A percentile compares a stretch with the other conserved stretches of the same genome.
These are phyloP conservation scores for Fomes fomentarius DNA, from an alignment of 1,284 basidiomycete genomes.

Conservation along the genomic window DNA sequence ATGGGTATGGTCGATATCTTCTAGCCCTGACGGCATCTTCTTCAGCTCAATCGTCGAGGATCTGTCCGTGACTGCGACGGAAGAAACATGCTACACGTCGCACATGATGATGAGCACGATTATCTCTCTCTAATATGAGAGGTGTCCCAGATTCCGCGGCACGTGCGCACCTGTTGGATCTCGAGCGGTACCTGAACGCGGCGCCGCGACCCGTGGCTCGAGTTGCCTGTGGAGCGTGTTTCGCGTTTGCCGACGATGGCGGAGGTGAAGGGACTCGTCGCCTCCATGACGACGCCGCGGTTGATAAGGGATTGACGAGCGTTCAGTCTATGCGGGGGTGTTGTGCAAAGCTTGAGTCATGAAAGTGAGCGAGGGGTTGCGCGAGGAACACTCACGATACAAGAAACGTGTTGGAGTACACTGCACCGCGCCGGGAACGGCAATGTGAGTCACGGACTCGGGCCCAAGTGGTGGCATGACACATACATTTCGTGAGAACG, in stretches of 20 bases:
- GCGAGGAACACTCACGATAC: slow-evolving; percentile 5
- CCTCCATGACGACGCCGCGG: not conserved
- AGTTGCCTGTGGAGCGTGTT: not conserved
- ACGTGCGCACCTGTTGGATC: too few relatives aligned
- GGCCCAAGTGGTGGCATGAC: not conserved
- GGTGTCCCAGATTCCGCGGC: too few relatives aligned
- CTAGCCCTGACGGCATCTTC: too few relatives aligned
- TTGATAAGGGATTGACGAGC: not conserved
- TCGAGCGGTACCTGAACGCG: too few relatives aligned
- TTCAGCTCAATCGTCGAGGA: not conserved
- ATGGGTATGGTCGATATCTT: too few relatives aligned
- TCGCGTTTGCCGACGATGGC: not conserved
- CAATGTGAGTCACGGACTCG: too few relatives aligned
- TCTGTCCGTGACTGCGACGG: slow-evolving; percentile 31
- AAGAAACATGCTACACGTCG: too few relatives aligned
- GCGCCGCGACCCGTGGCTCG: too few relatives aligned
- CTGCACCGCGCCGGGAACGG: not conserved
- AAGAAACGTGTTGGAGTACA: slow-evolving; percentile 8
- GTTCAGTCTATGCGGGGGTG: not conserved
- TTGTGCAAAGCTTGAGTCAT: too few relatives aligned
- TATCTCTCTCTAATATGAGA: too few relatives aligned
- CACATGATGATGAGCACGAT: too few relatives aligned
- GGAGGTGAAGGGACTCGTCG: not conserved
- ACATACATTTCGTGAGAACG: slow-evolving; percentile 11
- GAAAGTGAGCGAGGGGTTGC: not conserved